These are phyloP conservation scores for Calocybe indica DNA, from an alignment of 768 basidiomycete genomes.

Conservation along the genomic window DNA sequence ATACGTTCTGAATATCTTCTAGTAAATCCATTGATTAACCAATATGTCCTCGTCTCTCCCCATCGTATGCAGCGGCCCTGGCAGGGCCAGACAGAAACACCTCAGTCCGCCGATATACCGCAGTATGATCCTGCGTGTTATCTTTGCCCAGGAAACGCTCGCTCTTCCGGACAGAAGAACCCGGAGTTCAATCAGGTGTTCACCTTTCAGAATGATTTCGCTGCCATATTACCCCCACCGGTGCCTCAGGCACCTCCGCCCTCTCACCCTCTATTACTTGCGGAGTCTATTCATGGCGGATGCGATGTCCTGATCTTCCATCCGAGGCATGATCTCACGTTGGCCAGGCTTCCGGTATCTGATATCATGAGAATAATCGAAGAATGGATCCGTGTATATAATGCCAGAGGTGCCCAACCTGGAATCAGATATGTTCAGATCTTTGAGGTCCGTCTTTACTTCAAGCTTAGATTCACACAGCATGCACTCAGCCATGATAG, in stretches of 20 bases:
- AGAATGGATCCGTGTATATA: conserved; percentile 70
- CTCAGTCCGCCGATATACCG: conserved; percentile 46
- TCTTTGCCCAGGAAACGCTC: conserved; percentile 80
- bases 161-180: conserved; percentile 68
- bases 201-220: conserved; percentile 78
- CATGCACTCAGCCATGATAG: conserved; percentile 30
- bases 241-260: conserved; percentile 44
- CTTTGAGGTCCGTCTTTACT: conserved; percentile 59
- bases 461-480: not conserved
- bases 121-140: conserved; percentile 72
- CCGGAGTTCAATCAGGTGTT: conserved; percentile 61
- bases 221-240: conserved; percentile 68
- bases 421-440: conserved; percentile 82
- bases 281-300: conserved; percentile 69
- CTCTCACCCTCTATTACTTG: conserved; percentile 54
- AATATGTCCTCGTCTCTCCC: conserved; percentile 79
- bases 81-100: conserved; percentile 79
- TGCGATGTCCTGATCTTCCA: conserved; percentile 89
- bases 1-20: conserved; percentile 2
- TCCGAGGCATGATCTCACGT: conserved; percentile 79
- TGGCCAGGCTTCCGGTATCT: conserved; percentile 52
- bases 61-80: conserved; percentile 90
- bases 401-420: conserved; percentile 49
- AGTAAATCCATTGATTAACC: conserved; percentile 80
- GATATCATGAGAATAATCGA: conserved; percentile 64